A percentile compares a stretch with the other conserved stretches of the same genome.
Conservation (phyloP, 2,329 filamentous ascomycete genomes). For the Venturiaceae sp. region DNA sequence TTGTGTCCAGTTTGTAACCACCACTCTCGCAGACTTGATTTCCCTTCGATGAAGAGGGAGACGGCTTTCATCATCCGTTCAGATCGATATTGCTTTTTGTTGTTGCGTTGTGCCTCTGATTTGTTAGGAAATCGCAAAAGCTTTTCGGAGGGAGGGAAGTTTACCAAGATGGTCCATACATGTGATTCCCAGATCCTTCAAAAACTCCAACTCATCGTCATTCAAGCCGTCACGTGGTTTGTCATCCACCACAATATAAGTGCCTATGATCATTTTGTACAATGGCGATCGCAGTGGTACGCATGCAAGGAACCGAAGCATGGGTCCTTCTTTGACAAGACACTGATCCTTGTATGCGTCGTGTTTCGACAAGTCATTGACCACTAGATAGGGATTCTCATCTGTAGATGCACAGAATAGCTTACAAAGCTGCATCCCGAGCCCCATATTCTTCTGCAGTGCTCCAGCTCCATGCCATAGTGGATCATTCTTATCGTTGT, state of each 20-base stretch:
- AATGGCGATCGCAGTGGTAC: neutral
- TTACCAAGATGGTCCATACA: conserved; percentile 11
- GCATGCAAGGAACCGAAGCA: neutral
- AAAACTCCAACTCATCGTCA: conserved; percentile 12
- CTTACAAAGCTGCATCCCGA: neutral
- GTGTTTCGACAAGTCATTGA: neutral
- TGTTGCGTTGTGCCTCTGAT: conserved; percentile 10
- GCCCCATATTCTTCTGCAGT: neutral
- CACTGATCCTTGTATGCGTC: neutral
- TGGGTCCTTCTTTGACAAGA: neutral
- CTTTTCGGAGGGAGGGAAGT: too few relatives aligned
- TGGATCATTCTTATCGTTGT: neutral
- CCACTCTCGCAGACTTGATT: conserved; percentile 3
- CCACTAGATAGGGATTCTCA: neutral
- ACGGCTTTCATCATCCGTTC: conserved; percentile 12
- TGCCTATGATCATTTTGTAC: conserved; percentile 15
- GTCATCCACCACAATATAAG: conserved; percentile 23
- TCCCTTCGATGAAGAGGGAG: conserved; percentile 11
- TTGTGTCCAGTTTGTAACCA: neutral
- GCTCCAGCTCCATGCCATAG: neutral
- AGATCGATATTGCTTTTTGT: conserved; percentile 8
- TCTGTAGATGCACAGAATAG: neutral
- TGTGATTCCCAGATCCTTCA: conserved; percentile 11
- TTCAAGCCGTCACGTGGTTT: conserved; percentile 11
- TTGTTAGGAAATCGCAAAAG: too few relatives aligned